These are phyloP conservation scores for Lineolata rhizophorae DNA, from an alignment of 495 filamentous ascomycete species.

Conservation along the genomic window DNA sequence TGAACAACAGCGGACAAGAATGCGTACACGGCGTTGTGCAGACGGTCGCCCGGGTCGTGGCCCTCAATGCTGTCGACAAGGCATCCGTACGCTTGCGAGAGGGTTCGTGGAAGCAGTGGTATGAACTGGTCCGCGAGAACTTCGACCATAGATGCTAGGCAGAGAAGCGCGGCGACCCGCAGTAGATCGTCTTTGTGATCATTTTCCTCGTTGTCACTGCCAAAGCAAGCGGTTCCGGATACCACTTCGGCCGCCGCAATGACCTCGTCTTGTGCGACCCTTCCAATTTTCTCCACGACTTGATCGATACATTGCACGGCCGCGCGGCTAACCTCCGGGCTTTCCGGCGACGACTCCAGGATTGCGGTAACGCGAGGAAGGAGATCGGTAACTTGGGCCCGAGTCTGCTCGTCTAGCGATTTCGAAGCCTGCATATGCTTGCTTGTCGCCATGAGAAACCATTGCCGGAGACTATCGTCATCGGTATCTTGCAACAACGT, in stretches of 20 bases:
- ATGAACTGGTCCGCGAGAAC: conserved; percentile 70
- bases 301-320: conserved; percentile 74
- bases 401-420: conserved; percentile 39
- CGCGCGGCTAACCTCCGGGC: conserved; percentile 53
- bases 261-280: conserved; percentile 51
- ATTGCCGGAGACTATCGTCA: conserved; percentile 26
- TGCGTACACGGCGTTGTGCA: conserved; percentile 65
- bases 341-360: conserved; percentile 29
- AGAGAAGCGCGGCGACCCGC: conserved; percentile 63
- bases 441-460: conserved; percentile 60
- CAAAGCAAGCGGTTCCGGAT: conserved; percentile 52
- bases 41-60: conserved; percentile 28
- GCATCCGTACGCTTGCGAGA: conserved; percentile 45
- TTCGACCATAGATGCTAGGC: conserved; percentile 68
- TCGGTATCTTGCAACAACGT: conserved; percentile 42
- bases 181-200: conserved; percentile 46
- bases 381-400: conserved; percentile 51
- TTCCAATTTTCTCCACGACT: conserved; percentile 80
- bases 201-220: too few relatives aligned
- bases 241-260: conserved; percentile 45
- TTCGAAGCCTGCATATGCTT: conserved; percentile 46
- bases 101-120: conserved; percentile 52
- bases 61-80: conserved; percentile 36
- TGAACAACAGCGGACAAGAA: conserved; percentile 59
- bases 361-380: conserved; percentile 52